Conservation (phyloP, 805 yeast species). For the Teunomyces atbi region DNA sequence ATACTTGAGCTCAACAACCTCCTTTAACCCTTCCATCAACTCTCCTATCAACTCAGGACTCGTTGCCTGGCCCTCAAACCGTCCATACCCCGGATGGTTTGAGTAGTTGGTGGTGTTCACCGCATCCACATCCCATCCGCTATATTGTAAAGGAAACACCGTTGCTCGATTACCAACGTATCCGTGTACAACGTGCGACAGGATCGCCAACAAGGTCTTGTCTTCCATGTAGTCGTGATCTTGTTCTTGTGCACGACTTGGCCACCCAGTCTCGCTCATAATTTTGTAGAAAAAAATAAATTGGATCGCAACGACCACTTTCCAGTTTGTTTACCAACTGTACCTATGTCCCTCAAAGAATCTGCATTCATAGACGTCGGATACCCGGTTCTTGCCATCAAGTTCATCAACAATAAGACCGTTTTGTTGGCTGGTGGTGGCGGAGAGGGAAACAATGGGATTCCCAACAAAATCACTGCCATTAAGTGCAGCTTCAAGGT, state of each 20-base stretch:
- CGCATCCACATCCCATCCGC: conserved; percentile 92
- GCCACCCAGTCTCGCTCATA: too few species aligned
- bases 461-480: conserved; percentile 78
- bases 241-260: conserved; percentile 2
- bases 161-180: conserved; percentile 93
- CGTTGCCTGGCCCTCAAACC: conserved; percentile 57
- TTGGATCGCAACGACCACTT: not conserved
- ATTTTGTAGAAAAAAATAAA: too few species aligned
- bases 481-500: conserved; percentile 55
- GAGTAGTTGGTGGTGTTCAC: conserved; percentile 86
- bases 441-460: conserved; percentile 89
- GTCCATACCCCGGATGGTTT: conserved; percentile 88
- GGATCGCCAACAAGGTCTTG: conserved; percentile 37
- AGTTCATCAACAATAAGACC: conserved; percentile 58
- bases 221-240: not conserved
- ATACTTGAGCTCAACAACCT: conserved; percentile 48
- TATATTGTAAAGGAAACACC: conserved; percentile 80
- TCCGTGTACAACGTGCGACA: conserved; percentile 94
- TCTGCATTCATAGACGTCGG: conserved; percentile 46
- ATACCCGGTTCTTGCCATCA: conserved; percentile 80
- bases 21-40: conserved; percentile 54
- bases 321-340: not conserved
- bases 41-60: conserved; percentile 45
- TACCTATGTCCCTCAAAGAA: conserved; percentile 31
- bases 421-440: conserved; percentile 90